These are phyloP conservation scores for Xylaria venustula DNA, from an alignment of 495 filamentous ascomycete species.

Conservation along the genomic window DNA sequence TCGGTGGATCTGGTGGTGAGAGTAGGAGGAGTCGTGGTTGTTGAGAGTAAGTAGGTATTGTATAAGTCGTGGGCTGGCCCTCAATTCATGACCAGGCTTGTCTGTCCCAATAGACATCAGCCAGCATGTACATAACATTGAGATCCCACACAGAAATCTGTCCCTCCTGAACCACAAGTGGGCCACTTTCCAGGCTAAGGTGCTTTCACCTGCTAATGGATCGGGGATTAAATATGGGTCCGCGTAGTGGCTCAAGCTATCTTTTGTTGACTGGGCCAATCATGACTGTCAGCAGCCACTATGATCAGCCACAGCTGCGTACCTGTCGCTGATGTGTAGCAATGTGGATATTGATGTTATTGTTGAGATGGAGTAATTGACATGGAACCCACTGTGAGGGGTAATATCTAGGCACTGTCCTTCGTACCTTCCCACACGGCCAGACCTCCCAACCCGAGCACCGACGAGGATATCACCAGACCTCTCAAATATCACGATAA, in stretches of 20 bases:
- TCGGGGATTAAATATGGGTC: neutral
- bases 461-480: too few species aligned
- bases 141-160: conserved; percentile 29
- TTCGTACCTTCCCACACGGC: too few species aligned
- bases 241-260: too few species aligned
- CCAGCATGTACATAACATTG: neutral
- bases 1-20: neutral
- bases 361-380: too few species aligned
- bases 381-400: too few species aligned
- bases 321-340: too few species aligned
- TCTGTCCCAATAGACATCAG: conserved; percentile 11
- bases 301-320: too few species aligned
- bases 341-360: too few species aligned
- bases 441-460: too few species aligned
- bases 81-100: conserved; percentile 16
- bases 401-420: too few species aligned
- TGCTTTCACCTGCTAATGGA: neutral
- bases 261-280: neutral
- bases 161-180: conserved; percentile 29
- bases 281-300: too few species aligned
- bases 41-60: neutral
- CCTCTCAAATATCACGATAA: too few species aligned
- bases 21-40: conserved; percentile 3
- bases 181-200: neutral
- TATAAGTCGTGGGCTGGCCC: conserved; percentile 2